Evolutionary conservation across 176 grass and related monocot species (phyloP).

Genomic region (Rhipidocladum racemiflorum): DNA sequence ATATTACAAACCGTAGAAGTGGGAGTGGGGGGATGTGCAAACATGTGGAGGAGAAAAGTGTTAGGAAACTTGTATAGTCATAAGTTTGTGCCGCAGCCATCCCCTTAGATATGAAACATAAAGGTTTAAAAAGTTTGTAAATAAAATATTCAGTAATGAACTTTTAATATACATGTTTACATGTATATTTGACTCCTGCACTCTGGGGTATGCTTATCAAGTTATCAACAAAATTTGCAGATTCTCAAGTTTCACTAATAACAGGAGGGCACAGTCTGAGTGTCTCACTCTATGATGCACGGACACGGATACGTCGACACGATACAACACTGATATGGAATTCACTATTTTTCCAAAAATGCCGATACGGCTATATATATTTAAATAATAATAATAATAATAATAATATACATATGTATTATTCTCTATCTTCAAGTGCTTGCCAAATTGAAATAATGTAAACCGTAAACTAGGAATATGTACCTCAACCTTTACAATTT

Average conservation of each 20-base stretch:
- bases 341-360: too few species aligned
- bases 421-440: too few species aligned
- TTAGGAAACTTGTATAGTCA: not conserved
- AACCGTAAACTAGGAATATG: too few species aligned
- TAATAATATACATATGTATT: too few species aligned
- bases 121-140: not conserved
- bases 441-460: too few species aligned
- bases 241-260: not conserved
- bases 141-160: not conserved
- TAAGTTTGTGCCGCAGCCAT: not conserved
- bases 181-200: not conserved
- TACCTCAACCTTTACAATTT: too few species aligned
- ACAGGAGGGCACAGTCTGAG: not conserved
- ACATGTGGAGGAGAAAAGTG: not conserved
- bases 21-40: not conserved
- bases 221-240: not conserved
- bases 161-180: not conserved
- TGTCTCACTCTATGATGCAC: too few species aligned
- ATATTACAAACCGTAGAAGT: not conserved
- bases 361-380: too few species aligned
- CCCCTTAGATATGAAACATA: not conserved
- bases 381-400: too few species aligned
- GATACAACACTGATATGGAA: too few species aligned
- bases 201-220: not conserved
- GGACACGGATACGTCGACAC: too few species aligned